Percentiles rank a stretch among this genome's conserved stretches.
Evolutionary conservation across 169 alveolate species (phyloP).

Genomic region (Eimeria acervulina): DNA sequence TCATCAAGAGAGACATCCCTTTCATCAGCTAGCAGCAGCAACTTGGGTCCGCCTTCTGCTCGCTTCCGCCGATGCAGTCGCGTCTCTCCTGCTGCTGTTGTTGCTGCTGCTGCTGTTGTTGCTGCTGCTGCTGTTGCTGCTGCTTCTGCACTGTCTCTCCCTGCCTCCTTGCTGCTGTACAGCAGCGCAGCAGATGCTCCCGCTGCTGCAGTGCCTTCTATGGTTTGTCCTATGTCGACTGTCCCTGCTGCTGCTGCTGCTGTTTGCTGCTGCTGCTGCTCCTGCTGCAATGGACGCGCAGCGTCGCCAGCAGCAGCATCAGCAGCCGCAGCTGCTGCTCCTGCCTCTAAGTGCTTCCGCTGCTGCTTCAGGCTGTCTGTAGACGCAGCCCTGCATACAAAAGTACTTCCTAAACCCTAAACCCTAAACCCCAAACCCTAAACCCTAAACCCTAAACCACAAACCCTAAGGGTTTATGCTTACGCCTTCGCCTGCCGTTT

Average conservation of each 20-base stretch:
- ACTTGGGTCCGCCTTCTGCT: slow-evolving; percentile 28
- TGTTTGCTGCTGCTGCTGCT: not conserved
- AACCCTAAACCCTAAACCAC: not conserved
- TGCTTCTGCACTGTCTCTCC: not conserved
- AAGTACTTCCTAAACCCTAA: not conserved
- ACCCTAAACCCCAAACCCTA: slow-evolving; percentile 48
- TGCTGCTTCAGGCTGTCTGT: slow-evolving; percentile 18
- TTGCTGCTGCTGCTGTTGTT: not conserved
- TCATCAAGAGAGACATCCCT: slow-evolving; percentile 49
- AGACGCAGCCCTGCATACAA: slow-evolving; percentile 14
- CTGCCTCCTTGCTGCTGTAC: slow-evolving; percentile 35
- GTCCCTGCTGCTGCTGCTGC: slow-evolving; percentile 32
- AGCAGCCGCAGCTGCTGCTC: too few species aligned
- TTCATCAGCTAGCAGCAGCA: slow-evolving; percentile 54
- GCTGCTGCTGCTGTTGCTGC: slow-evolving; percentile 11
- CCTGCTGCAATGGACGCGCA: not conserved
- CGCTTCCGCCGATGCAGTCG: not conserved
- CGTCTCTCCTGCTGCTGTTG: slow-evolving; percentile 52
- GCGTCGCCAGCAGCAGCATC: not conserved
- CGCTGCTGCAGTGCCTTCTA: not conserved
- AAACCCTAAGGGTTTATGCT: not conserved
- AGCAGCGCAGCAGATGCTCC: not conserved
- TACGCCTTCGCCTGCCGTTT: slow-evolving; percentile 11
- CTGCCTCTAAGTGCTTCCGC: not conserved
- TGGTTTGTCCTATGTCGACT: not conserved